Base-by-base conservation (phyloP, 345 rosid species). In the Conringia planisiliqua region DNA sequence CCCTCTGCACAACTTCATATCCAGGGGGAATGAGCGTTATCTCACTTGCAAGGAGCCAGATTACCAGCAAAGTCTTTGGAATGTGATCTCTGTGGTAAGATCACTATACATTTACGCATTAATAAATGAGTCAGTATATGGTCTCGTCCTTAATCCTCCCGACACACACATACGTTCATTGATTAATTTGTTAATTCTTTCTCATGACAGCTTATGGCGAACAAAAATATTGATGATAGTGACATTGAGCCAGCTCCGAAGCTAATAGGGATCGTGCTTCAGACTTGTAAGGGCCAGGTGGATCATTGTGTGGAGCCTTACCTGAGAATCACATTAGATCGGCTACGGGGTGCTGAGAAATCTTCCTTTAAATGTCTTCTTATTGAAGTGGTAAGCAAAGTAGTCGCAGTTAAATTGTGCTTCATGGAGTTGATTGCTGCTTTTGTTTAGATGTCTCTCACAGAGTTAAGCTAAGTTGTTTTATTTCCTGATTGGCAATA, bases 271-370 rank as follows among this genome's bases (percentile, higher is more conserved):
- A 95, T 92, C 29, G 90, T 96, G 79, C 89, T 96, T 77, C 99
- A 96, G 84, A 96, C 92, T 73, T 90, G 98, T 79, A 90, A 84
- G 84, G 99, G 98, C 51, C 98, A 88, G 68, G 97, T 96, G 78
- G 99, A 96, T 84, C 99, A 87, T 2, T 96, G 95, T 91, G 85
- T 88, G 71, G 99, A 96, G 75, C 97, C 99, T 74, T 96, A 88
- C 84, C 75, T 96, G 67, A 88, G 89, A 83, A 77, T 96, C 61
- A 87, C 96, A 14, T 79, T 92, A 70, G 95, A 89, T 67, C 84
- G 97, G 77, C 78, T 96, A 74, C 89, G 83, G 30, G 80, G 89
- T 58, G 81, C 96, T 39, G 89, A 87, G 69, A 92, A 87, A 80
- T 80, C 96, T 47, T 85, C 88, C 77, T 86, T 96, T 84, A 96